Evolutionary conservation across 306 rosid genomes (phyloP).

Genomic region (Alnus glutinosa): DNA sequence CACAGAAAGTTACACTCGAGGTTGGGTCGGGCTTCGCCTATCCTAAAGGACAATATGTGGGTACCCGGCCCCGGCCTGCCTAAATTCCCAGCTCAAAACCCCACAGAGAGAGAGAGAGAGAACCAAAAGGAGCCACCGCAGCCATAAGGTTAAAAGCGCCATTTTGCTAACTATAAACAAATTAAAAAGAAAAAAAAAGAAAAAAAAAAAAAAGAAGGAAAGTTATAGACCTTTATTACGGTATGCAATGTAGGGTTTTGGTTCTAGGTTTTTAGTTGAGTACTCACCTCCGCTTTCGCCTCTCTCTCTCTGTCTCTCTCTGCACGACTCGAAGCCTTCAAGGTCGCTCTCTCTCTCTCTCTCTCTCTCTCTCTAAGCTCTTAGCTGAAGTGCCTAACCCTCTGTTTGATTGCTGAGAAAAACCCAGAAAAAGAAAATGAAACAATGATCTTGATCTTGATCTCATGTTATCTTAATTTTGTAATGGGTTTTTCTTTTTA

Average conservation of each 20-base stretch:
- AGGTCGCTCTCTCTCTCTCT: conserved; percentile 11
- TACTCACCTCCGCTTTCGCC: neutral
- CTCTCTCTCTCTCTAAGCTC: conserved; percentile 5
- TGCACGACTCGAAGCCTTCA: conserved; percentile 19
- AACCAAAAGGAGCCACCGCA: too few species aligned
- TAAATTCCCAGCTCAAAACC: too few species aligned
- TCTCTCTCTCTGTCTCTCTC: conserved; percentile 7
- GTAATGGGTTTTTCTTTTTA: neutral
- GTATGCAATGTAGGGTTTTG: conserved; percentile 34
- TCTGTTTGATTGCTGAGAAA: neutral
- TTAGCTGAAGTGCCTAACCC: neutral
- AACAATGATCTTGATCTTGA: neutral
- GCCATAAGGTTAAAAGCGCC: neutral
- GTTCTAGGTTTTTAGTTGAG: conserved; percentile 6
- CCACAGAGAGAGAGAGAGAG: neutral
- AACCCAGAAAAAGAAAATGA: neutral
- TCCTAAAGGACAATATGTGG: too few species aligned
- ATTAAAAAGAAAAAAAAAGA: too few species aligned
- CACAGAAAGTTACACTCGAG: too few species aligned
- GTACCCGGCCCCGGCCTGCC: too few species aligned
- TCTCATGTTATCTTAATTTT: neutral
- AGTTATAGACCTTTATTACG: neutral
- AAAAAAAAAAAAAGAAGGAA: too few species aligned
- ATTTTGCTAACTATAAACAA: neutral
- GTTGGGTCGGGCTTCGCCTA: too few species aligned